Percentiles rank a stretch among this genome's conserved stretches.
Conservation (phyloP, 2,329 filamentous ascomycete species). For the Colletotrichum cereale region DNA sequence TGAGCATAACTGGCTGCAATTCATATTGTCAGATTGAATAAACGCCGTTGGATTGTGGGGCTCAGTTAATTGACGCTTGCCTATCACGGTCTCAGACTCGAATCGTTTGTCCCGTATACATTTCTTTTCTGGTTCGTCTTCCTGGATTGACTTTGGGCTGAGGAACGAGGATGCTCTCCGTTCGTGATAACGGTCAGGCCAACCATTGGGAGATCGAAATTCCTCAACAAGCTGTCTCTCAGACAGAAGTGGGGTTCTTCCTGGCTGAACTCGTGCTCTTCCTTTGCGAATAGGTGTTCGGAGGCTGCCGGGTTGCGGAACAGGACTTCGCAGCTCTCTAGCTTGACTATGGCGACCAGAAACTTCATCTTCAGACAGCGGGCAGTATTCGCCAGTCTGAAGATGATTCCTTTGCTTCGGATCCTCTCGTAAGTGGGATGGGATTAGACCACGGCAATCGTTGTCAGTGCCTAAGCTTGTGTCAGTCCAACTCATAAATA, state of each 20-base stretch:
- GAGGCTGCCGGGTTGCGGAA: neutral
- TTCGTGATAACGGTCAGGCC: conserved; percentile 3
- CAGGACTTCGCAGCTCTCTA: neutral
- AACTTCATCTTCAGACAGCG: neutral
- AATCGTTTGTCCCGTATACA: neutral
- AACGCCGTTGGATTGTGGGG: too few species aligned
- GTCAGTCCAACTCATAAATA: neutral
- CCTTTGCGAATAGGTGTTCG: conserved; percentile 1
- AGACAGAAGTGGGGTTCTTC: neutral
- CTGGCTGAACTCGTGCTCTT: neutral
- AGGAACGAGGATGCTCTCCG: neutral
- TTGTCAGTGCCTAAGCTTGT: neutral
- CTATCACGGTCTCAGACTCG: neutral
- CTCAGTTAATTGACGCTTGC: neutral
- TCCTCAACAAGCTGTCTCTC: conserved; percentile 8
- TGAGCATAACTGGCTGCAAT: neutral
- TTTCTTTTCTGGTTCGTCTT: conserved; percentile 13
- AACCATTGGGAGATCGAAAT: neutral
- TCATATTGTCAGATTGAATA: neutral
- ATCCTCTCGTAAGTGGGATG: neutral
- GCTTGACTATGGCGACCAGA: neutral
- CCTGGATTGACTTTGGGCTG: conserved; percentile 3
- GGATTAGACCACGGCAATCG: neutral
- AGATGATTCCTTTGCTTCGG: neutral
- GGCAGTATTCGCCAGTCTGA: neutral